phyloP scores from a whole-genome alignment of 352 stramenopile genomes.

The Pythium apleroticum region DNA sequence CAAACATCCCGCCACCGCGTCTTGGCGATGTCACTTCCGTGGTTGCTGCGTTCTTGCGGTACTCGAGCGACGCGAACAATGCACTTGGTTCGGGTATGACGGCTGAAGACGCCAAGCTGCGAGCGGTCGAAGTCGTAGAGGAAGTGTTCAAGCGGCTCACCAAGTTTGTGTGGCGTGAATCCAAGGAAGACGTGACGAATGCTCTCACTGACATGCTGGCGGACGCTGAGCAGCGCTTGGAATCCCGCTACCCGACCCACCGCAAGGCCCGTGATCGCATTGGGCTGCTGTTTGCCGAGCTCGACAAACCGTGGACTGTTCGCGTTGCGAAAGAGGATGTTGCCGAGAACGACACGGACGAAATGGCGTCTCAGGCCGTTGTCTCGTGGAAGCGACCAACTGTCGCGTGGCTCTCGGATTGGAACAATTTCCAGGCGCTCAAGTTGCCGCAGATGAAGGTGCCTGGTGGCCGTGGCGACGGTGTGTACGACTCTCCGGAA shows the following conservation, averaged over 20 bases:
- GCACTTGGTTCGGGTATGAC: constrained; percentile 9
- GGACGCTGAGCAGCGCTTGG: constrained; percentile 42
- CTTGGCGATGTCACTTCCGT: constrained; percentile 33
- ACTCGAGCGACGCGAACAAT: constrained; percentile 15
- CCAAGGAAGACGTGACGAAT: constrained; percentile 52
- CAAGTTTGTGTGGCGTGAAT: constrained; percentile 76
- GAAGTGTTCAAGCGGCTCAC: constrained; percentile 39
- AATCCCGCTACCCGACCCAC: constrained; percentile 47
- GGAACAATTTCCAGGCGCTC: constrained; percentile 68
- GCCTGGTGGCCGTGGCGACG: constrained; percentile 35
- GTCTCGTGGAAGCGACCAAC: constrained; percentile 65
- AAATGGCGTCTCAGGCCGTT: not conserved
- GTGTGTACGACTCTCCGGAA: constrained; percentile 71
- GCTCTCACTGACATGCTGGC: constrained; percentile 60
- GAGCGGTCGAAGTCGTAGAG: constrained; percentile 45
- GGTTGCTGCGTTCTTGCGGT: constrained; percentile 32
- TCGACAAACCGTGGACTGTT: constrained; percentile 78
- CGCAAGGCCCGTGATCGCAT: constrained; percentile 47
- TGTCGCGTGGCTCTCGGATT: constrained; percentile 69
- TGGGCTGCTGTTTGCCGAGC: constrained; percentile 44
- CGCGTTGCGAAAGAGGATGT: constrained; percentile 26
- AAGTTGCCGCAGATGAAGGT: constrained; percentile 74
- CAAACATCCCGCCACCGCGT: constrained; percentile 31
- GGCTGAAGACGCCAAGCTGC: constrained; percentile 44
- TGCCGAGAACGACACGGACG: not conserved